These are phyloP conservation scores for Tolypocladium album DNA, from an alignment of 2,329 filamentous ascomycete genomes.

Conservation along the genomic window DNA sequence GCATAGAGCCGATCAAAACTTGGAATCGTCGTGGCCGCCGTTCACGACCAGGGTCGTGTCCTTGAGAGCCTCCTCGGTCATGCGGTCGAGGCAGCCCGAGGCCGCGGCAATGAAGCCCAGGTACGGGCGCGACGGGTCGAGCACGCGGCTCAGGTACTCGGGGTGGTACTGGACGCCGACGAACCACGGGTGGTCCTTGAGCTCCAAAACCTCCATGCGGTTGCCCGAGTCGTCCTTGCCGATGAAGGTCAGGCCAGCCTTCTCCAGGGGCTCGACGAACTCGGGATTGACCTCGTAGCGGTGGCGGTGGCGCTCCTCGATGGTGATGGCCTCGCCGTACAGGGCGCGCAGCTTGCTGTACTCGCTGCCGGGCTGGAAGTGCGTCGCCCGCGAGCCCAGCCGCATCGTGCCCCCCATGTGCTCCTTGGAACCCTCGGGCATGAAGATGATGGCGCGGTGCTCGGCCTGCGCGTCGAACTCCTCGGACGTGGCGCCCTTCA, in stretches of 20 bases:
- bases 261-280: slow-evolving; percentile 57
- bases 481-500: slow-evolving; percentile 44
- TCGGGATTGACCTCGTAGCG: slow-evolving; percentile 85
- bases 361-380: slow-evolving; percentile 65
- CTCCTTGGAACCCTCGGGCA: slow-evolving; percentile 60
- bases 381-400: slow-evolving; percentile 61
- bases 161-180: slow-evolving; percentile 82
- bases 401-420: slow-evolving; percentile 80
- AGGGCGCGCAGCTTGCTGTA: slow-evolving; percentile 70
- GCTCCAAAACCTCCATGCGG: slow-evolving; percentile 74
- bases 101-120: slow-evolving; percentile 77
- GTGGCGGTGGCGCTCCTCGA: slow-evolving; percentile 74
- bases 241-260: slow-evolving; percentile 62
- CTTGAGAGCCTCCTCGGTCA: slow-evolving; percentile 9
- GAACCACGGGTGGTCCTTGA: slow-evolving; percentile 75
- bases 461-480: slow-evolving; percentile 46
- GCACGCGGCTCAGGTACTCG: slow-evolving; percentile 60
- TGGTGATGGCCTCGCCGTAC: slow-evolving; percentile 48
- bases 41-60: slow-evolving; percentile 1
- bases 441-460: slow-evolving; percentile 71
- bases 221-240: slow-evolving; percentile 70
- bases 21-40: neutral
- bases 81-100: slow-evolving; percentile 49
- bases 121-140: slow-evolving; percentile 40
- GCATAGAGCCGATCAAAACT: neutral